Base-by-base conservation (phyloP, 2,329 filamentous ascomycete species). In the Sporothrix dimorphospora region DNA sequence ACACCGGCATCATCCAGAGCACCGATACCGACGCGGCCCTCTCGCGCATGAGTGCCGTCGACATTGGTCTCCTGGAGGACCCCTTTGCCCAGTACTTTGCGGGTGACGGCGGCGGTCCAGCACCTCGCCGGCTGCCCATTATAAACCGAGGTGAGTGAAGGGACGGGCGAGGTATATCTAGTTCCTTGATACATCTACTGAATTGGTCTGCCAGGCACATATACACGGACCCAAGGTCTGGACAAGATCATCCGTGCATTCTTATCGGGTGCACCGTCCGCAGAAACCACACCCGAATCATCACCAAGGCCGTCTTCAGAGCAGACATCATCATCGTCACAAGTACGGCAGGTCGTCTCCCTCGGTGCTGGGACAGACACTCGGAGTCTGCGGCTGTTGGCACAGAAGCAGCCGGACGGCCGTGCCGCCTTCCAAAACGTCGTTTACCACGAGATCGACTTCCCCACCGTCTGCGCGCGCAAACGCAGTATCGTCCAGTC, bases 321-420 rank as follows among this genome's bases (percentile, higher is more conserved):
- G 34, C 3, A 30, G 27, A 7, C 40, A n/a, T 27, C 45, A 3
- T 73, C 24, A 30, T 72, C 53, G 6, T 9, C 57, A 14, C 38
- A 42, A 70, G 77, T 81, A 59, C 89, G 88, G 74, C 96, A 99
- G 79, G 94, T 99, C 73, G 87, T 99, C 73, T 98, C 94, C 0
- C 87, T 99, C 0, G 96, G 96, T 40, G 95, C 96, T 19, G 96
- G 96, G 30, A 97, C 94, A 12, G 96, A 99, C 79, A 98, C 96
- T 7, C 89, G 96, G 19, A 91, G 90, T 73, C 94, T 98, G 78
- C 90, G 93, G 24, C 83, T 98, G 0, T 86, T 92, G 73, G 81
- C 87, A 9, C 71, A 55, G 34, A 11, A 45, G 21, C 40, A 30
- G 14, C 14, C 27, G 4, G 30, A 53, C 21, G 30, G 27, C 42